phyloP scores from a whole-genome alignment of 148 eudicot genomes.

The Rhododendron kiyosumense region DNA sequence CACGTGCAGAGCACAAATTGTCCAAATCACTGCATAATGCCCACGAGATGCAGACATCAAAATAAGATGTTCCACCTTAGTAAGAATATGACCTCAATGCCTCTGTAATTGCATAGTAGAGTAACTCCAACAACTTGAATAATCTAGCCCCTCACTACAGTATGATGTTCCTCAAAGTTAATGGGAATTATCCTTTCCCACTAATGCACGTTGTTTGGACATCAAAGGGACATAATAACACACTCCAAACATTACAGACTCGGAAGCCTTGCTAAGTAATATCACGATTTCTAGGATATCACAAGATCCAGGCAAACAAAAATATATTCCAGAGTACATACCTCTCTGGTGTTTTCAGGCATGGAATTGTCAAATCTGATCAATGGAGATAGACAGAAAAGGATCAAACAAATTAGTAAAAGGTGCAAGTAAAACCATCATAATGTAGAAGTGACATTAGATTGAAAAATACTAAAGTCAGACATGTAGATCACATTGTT shows the following conservation, averaged over 20 bases:
- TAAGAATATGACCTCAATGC: background rate
- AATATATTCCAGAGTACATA: slow-evolving; percentile 21
- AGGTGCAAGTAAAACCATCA: background rate
- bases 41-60: background rate
- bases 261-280: background rate
- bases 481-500: background rate
- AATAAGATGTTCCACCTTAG: background rate
- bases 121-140: background rate
- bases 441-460: background rate
- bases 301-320: background rate
- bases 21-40: slow-evolving; percentile 1
- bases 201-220: slow-evolving; percentile 3
- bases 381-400: background rate
- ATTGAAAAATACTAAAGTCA: background rate
- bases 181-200: background rate
- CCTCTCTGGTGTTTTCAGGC: slow-evolving; percentile 92
- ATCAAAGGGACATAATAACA: background rate
- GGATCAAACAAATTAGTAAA: background rate
- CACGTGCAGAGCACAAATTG: background rate
- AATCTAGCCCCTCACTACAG: background rate
- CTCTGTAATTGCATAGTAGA: background rate
- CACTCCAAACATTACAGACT: background rate
- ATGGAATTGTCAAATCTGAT: slow-evolving; percentile 70
- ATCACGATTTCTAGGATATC: background rate
- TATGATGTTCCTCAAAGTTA: background rate